Percentiles rank a stretch among this genome's conserved stretches.
phyloP scores from a whole-genome alignment of 352 stramenopile genomes.

The Phytophthora pluvialis region DNA sequence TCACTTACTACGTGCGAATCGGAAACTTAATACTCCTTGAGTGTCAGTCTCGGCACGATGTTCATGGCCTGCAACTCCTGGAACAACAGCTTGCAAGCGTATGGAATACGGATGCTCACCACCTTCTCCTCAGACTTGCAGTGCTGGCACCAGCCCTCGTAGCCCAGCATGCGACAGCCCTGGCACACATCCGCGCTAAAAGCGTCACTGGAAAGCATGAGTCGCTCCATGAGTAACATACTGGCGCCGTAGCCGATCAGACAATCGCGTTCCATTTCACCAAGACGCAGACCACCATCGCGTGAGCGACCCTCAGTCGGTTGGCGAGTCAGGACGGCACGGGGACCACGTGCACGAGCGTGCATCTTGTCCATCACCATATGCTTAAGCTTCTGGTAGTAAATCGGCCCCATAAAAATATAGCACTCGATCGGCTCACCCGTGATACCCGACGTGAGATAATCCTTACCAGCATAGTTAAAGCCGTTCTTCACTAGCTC shows the following conservation, averaged over 20 bases:
- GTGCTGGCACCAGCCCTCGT: slow-evolving; percentile 98
- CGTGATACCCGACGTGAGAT: slow-evolving; percentile 94
- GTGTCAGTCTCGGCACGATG: slow-evolving; percentile 96
- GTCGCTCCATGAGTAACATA: slow-evolving; percentile 99
- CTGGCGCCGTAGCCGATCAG: slow-evolving; percentile 99
- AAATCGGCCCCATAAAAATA: slow-evolving; percentile 99
- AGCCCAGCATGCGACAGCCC: slow-evolving; percentile 97
- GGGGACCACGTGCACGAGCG: slow-evolving; percentile 94
- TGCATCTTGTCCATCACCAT: slow-evolving; percentile 99
- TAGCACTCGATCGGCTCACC: slow-evolving; percentile 98
- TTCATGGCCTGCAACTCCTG: slow-evolving; percentile 99
- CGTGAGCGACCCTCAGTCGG: slow-evolving; percentile 98
- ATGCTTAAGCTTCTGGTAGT: slow-evolving; percentile 99
- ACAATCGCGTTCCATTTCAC: slow-evolving; percentile 99
- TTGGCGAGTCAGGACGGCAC: slow-evolving; percentile 97
- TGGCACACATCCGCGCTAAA: slow-evolving; percentile 99
- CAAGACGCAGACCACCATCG: slow-evolving; percentile 98
- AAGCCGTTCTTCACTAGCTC: slow-evolving; percentile 97
- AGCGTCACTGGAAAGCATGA: slow-evolving; percentile 99
- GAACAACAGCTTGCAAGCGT: slow-evolving; percentile 99
- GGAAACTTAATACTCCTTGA: slow-evolving; percentile 92
- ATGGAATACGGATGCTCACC: slow-evolving; percentile 97
- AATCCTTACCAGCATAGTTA: slow-evolving; percentile 99
- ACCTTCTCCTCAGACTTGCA: slow-evolving; percentile 98
- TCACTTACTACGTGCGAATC: slow-evolving; percentile 17